Percentiles rank a stretch among this genome's conserved stretches.
Conservation (phyloP, 2,329 filamentous ascomycete genomes). For the Apiospora pterosperma region DNA sequence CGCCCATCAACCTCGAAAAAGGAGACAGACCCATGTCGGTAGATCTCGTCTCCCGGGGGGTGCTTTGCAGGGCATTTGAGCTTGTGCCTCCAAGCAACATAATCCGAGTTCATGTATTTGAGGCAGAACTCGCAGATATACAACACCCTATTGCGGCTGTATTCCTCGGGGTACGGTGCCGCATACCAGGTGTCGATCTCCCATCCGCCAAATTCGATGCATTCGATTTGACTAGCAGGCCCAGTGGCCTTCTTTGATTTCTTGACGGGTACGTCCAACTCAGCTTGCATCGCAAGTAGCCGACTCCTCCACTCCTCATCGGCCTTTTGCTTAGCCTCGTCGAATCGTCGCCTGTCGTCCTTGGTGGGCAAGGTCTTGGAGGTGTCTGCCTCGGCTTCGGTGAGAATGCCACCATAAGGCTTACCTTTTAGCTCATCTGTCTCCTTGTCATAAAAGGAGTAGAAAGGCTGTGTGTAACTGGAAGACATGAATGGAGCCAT, state of each 20-base stretch:
- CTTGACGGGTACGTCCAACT: conserved; percentile 58
- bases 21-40: conserved; percentile 83
- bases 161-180: conserved; percentile 96
- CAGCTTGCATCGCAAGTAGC: conserved; percentile 57
- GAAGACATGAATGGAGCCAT: conserved; percentile 56
- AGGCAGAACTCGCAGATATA: conserved; percentile 99
- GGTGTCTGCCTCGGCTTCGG: conserved; percentile 86
- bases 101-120: conserved; percentile 99
- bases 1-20: conserved; percentile 98
- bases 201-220: conserved; percentile 95
- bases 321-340: conserved; percentile 83
- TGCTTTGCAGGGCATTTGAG: conserved; percentile 95
- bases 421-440: conserved; percentile 87
- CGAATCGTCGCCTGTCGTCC: conserved; percentile 81
- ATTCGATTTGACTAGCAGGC: conserved; percentile 94
- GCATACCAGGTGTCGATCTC: conserved; percentile 99
- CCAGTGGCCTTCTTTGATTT: conserved; percentile 74
- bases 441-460: conserved; percentile 85
- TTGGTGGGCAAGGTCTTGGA: conserved; percentile 79
- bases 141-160: conserved; percentile 92
- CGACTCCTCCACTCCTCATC: conserved; percentile 86
- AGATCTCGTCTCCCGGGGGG: conserved; percentile 96
- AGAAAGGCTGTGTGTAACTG: conserved; percentile 73
- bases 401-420: conserved; percentile 91
- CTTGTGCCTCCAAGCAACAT: conserved; percentile 97